These are phyloP conservation scores for Eremochloa ophiuroides DNA, from an alignment of 176 grass and related monocot species.

Conservation along the genomic window DNA sequence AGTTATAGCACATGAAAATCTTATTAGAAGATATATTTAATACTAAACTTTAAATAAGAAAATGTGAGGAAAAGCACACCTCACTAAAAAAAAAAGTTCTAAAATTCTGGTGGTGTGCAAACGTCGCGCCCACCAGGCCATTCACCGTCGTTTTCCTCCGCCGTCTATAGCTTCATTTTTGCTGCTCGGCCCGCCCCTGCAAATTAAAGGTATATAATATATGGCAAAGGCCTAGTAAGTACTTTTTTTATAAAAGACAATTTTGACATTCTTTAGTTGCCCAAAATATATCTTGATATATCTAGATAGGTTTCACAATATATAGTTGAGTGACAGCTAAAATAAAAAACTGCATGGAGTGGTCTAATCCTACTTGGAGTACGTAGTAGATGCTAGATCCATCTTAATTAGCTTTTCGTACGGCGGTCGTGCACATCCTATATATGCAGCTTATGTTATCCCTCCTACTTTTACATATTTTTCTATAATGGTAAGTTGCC, in stretches of 20 bases:
- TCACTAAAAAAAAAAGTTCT: too few relatives aligned
- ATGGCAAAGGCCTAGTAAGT: not conserved
- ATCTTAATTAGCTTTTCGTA: conserved; percentile 25
- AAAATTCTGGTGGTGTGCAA: too few relatives aligned
- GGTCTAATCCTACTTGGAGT: conserved; percentile 2
- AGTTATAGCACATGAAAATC: too few relatives aligned
- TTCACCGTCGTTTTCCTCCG: too few relatives aligned
- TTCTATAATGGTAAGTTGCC: not conserved
- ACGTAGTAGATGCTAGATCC: conserved; percentile 19
- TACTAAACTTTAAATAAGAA: too few relatives aligned
- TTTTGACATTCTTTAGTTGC: not conserved
- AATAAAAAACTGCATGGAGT: not conserved
- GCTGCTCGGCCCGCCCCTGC: not conserved
- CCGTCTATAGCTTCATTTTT: not conserved
- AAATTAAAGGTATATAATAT: not conserved
- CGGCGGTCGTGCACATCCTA: conserved; percentile 11
- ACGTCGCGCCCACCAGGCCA: too few relatives aligned
- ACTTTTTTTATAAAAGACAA: not conserved
- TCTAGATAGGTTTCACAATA: conserved; percentile 9
- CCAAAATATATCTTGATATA: conserved; percentile 17
- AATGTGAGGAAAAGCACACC: too few relatives aligned
- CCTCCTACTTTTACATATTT: not conserved
- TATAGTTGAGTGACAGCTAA: not conserved
- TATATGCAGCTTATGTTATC: conserved; percentile 26
- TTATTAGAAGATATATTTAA: too few relatives aligned